Evolutionary conservation across 306 rosid genomes (phyloP).

Genomic region (Herpetospermum pedunculosum): DNA sequence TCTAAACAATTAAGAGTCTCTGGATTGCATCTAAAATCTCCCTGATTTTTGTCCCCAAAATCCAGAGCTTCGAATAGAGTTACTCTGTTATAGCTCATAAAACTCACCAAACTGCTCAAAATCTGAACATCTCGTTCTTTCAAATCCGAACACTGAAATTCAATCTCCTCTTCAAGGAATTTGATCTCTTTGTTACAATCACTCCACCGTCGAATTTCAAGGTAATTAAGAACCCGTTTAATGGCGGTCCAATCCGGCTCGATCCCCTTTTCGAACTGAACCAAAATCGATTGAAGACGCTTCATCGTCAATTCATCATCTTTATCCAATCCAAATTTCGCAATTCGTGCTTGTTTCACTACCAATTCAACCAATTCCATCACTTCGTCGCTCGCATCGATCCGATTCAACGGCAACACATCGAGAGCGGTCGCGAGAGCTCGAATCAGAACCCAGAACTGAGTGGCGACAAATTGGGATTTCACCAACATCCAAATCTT

Average conservation of each 20-base stretch:
- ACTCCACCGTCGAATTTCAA: slow-evolving; percentile 42
- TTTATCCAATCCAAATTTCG: slow-evolving; percentile 25
- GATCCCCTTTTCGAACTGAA: slow-evolving; percentile 36
- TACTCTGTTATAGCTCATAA: slow-evolving; percentile 48
- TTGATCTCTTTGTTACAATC: slow-evolving; percentile 44
- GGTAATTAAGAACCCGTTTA: slow-evolving; percentile 25
- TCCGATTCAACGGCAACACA: slow-evolving; percentile 31
- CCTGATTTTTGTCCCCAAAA: neutral
- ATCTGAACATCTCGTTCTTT: slow-evolving; percentile 28
- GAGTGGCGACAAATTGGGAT: slow-evolving; percentile 32
- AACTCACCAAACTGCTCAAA: slow-evolving; percentile 45
- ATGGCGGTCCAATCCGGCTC: slow-evolving; percentile 33
- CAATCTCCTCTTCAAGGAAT: slow-evolving; percentile 51
- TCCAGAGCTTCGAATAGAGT: slow-evolving; percentile 45
- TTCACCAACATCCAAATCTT: slow-evolving; percentile 44
- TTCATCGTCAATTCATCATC: slow-evolving; percentile 21
- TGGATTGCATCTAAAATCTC: slow-evolving; percentile 18
- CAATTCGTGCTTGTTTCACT: slow-evolving; percentile 41
- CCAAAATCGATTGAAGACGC: slow-evolving; percentile 17
- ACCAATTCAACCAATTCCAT: slow-evolving; percentile 51
- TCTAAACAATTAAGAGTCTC: slow-evolving; percentile 30
- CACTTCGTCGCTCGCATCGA: slow-evolving; percentile 38
- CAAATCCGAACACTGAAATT: slow-evolving; percentile 7
- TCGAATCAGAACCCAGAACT: slow-evolving; percentile 28
- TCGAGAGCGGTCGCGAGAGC: slow-evolving; percentile 48